phyloP scores from a whole-genome alignment of 108 stramenopile genomes.

The Thalassiosira profunda region DNA sequence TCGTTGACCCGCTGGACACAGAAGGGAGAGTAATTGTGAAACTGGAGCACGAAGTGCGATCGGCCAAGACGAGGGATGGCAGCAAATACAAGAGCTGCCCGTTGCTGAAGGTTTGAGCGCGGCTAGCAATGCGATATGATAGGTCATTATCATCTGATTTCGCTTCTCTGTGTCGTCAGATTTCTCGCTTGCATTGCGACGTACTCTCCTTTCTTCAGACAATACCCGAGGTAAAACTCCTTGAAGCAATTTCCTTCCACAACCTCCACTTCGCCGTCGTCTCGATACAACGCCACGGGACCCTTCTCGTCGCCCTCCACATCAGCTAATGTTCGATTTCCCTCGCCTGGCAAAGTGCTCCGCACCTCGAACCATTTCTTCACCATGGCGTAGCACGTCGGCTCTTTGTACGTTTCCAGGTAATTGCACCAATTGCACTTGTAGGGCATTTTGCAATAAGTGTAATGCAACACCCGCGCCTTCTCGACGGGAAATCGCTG shows the following conservation, averaged over 20 bases:
- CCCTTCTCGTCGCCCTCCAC: constrained; percentile 1
- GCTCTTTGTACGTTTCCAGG: constrained; percentile 28
- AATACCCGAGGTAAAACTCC: constrained; percentile 16
- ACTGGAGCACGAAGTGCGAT: constrained; percentile 67
- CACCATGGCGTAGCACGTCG: constrained; percentile 7
- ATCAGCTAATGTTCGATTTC: not conserved
- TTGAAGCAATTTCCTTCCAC: constrained; percentile 15
- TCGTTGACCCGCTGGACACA: constrained; percentile 57
- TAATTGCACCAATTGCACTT: constrained; percentile 25
- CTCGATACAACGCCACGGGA: not conserved
- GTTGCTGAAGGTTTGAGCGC: constrained; percentile 24
- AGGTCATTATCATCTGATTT: too few species aligned
- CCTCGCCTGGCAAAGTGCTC: constrained; percentile 17
- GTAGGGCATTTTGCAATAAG: constrained; percentile 62
- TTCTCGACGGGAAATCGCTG: constrained; percentile 29
- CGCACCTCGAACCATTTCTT: constrained; percentile 22
- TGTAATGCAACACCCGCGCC: constrained; percentile 40
- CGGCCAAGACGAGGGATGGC: constrained; percentile 61
- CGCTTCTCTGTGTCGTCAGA: too few species aligned
- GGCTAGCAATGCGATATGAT: not conserved
- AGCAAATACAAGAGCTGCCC: constrained; percentile 79
- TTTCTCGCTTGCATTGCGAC: not conserved
- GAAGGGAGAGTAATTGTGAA: constrained; percentile 38
- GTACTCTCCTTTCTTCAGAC: not conserved
- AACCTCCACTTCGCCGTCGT: constrained; percentile 12